Conservation (phyloP, 2,329 filamentous ascomycete genomes). For the Metarhizium brunneum region DNA sequence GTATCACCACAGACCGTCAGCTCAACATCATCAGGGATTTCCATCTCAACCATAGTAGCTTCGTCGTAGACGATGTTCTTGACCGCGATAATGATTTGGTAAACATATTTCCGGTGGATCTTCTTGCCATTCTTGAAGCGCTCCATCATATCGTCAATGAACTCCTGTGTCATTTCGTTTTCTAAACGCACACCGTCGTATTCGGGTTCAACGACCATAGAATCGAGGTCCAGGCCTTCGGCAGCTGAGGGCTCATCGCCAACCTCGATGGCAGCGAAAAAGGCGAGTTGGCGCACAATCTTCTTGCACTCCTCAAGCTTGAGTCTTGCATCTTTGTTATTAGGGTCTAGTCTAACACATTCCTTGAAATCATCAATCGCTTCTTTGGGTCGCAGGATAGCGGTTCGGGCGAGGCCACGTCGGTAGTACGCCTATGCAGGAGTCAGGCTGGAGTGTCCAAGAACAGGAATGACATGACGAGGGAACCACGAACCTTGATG, state of each 20-base stretch:
- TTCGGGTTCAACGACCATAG: conserved; percentile 69
- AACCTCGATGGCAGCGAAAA: conserved; percentile 90
- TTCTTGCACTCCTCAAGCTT: conserved; percentile 92
- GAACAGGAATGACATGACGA: not conserved
- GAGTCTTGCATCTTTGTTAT: conserved; percentile 82
- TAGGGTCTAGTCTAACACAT: conserved; percentile 77
- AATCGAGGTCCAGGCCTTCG: conserved; percentile 79
- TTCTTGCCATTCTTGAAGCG: conserved; percentile 95
- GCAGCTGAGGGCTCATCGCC: conserved; percentile 87
- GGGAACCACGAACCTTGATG: conserved; percentile 58
- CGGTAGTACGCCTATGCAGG: conserved; percentile 74
- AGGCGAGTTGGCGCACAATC: conserved; percentile 83
- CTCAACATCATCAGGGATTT: conserved; percentile 65
- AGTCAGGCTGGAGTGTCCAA: conserved; percentile 1
- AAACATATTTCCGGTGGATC: conserved; percentile 92
- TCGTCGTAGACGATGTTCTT: conserved; percentile 87
- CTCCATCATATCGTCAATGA: conserved; percentile 94
- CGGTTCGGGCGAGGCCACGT: conserved; percentile 82
- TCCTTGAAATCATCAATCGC: conserved; percentile 88
- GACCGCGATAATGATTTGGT: conserved; percentile 86
- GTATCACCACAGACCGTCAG: conserved; percentile 97
- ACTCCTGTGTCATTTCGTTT: conserved; percentile 86
- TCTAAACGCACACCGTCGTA: conserved; percentile 80
- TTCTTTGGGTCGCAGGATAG: conserved; percentile 80
- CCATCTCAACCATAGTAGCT: conserved; percentile 92